Base-by-base conservation (phyloP, 148 eudicot genomes). In the Rhododendron kiyosumense region DNA sequence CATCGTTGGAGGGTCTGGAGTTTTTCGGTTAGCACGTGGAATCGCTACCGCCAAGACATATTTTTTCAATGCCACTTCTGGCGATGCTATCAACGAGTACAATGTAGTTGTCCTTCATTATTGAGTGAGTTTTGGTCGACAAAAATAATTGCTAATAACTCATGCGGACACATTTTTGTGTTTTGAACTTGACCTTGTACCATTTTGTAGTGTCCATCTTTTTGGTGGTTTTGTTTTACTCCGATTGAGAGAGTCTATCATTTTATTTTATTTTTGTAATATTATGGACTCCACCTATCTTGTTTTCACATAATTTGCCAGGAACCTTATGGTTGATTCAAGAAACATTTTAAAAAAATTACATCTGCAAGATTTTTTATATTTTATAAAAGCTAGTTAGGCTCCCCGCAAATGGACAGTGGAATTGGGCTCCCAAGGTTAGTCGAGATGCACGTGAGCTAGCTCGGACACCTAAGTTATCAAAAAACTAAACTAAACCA, bases 11-110 rank as follows among this genome's bases (percentile, higher is more conserved):
- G 94, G 94, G 15, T 86, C 90, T 0, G 91, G 92, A 28, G 5
- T 76, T 78, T 93, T 90, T 63, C 85, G 94, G 12, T 84, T 90
- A 82, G 94, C 90, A 5, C 86, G 90, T 3, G 94, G 93, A 14
- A 67, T 83, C 34, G 94, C 90, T 9, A 54, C 88, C 32, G 88
- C 89, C 0, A 81, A 86, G 24, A 91, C 93, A 0, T 24, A 83
- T 45, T 90, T 43, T 52, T 51, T 87, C 61, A 82, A 90, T 87
- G 11, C 69, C 20, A 82, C 88, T 11, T 24, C 87, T 1, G 87
- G 79, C 3, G 88, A 89, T 86, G 92, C 90, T 71, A 59, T 88
- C 78, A 89, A 91, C 11, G 92, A 84, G 51, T 93, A 91, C 10
- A 88, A 90, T 87, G 90, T 91, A 5, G 84, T 86, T 24, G 85